Conservation (phyloP, 2,329 filamentous ascomycete genomes). For the Tolypocladium tundrense region DNA sequence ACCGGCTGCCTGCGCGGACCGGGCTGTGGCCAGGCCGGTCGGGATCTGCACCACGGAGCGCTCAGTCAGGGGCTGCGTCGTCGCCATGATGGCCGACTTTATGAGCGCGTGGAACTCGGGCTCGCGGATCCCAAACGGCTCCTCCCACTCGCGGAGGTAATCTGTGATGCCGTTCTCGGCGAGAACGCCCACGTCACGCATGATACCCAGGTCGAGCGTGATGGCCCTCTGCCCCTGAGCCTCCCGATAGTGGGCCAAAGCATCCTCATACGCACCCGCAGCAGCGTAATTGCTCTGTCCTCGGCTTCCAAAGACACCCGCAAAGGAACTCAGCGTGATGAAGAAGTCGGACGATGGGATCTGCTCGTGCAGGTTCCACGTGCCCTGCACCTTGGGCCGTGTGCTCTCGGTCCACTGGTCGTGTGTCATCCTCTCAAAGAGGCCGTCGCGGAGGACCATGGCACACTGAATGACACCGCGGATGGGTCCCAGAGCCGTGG, state of each 20-base stretch:
- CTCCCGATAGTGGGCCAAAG: constrained; percentile 17
- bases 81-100: no score
- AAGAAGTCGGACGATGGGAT: constrained; percentile 17
- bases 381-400: constrained; percentile 21
- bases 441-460: constrained; percentile 20
- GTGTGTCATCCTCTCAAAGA: constrained; percentile 14
- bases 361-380: constrained; percentile 20
- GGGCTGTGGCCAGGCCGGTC: no score
- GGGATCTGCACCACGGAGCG: no score
- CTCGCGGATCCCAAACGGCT: no score
- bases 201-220: neutral
- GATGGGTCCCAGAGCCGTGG: constrained; percentile 13
- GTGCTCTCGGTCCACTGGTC: constrained; percentile 13
- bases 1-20: no score
- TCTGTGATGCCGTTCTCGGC: no score
- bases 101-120: no score
- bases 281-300: constrained; percentile 24
- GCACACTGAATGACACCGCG: constrained; percentile 27
- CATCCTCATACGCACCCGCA: constrained; percentile 23
- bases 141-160: no score
- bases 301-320: constrained; percentile 14
- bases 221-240: neutral
- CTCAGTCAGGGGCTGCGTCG: no score
- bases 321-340: constrained; percentile 16
- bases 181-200: no score